Percentiles rank a stretch among this genome's conserved stretches.
Evolutionary conservation across 2,329 filamentous ascomycete genomes (phyloP).

Genomic region (Stromatinia cepivora): DNA sequence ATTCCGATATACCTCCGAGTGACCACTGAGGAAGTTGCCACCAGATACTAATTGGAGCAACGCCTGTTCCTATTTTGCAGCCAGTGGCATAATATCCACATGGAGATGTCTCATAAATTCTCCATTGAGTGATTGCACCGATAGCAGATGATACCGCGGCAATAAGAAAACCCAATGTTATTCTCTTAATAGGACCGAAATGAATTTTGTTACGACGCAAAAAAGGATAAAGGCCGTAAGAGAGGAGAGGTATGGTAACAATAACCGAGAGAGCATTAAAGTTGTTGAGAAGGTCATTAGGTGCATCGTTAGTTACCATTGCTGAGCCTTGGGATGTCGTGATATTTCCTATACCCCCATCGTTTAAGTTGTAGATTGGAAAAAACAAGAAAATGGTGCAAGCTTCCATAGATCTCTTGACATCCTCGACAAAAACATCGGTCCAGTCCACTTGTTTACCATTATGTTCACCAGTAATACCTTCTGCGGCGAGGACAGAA

Average conservation of each 20-base stretch:
- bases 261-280: conserved; percentile 74
- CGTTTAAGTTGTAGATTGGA: conserved; percentile 45
- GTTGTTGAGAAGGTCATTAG: conserved; percentile 77
- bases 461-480: conserved; percentile 7
- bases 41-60: conserved; percentile 34
- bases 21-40: conserved; percentile 44
- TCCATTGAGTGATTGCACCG: conserved; percentile 58
- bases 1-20: conserved; percentile 56
- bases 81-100: conserved; percentile 51
- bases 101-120: conserved; percentile 61
- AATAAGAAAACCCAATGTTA: conserved; percentile 67
- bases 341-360: conserved; percentile 50
- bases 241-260: conserved; percentile 70
- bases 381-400: conserved; percentile 65
- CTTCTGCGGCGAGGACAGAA: conserved; percentile 61
- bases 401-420: conserved; percentile 66
- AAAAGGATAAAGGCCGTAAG: conserved; percentile 66
- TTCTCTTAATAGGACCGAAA: conserved; percentile 75
- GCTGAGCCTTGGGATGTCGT: conserved; percentile 56
- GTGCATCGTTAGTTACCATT: conserved; percentile 67
- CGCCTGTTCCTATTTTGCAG: conserved; percentile 30
- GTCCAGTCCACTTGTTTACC: conserved; percentile 67
- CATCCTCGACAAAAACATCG: conserved; percentile 78
- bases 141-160: conserved; percentile 59
- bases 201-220: conserved; percentile 62